Conservation (phyloP, 2,329 filamentous ascomycete genomes). For the Xylariaceae sp. region DNA sequence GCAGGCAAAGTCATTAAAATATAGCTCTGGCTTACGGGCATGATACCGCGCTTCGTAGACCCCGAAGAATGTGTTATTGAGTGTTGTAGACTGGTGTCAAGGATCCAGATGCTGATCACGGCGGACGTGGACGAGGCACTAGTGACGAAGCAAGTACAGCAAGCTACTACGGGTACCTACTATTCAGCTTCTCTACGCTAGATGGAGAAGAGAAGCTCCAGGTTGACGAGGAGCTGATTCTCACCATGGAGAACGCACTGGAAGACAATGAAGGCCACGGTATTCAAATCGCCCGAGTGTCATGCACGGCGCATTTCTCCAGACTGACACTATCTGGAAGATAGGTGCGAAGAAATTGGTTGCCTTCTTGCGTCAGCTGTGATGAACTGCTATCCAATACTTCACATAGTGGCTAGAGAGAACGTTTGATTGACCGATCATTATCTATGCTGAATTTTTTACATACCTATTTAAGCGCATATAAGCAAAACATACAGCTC, state of each 20-base stretch:
- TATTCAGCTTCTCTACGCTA: constrained; percentile 32
- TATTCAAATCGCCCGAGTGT: constrained; percentile 41
- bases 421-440: not conserved
- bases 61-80: constrained; percentile 39
- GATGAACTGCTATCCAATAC: not conserved
- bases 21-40: constrained; percentile 50
- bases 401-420: not conserved
- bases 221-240: constrained; percentile 11
- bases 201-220: constrained; percentile 32
- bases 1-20: constrained; percentile 47
- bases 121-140: constrained; percentile 41
- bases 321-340: constrained; percentile 51
- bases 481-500: not conserved
- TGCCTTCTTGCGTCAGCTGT: constrained; percentile 38
- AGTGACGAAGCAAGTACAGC: constrained; percentile 38
- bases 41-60: constrained; percentile 44
- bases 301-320: constrained; percentile 48
- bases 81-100: constrained; percentile 31
- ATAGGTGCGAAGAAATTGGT: constrained; percentile 45
- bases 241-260: constrained; percentile 19
- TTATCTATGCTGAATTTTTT: not conserved
- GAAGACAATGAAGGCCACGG: constrained; percentile 33
- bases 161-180: constrained; percentile 39
- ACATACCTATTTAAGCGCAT: not conserved
- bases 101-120: constrained; percentile 38